Evolutionary conservation across 169 alveolate species (phyloP).

Genomic region (Pseudocohnilembus persalinus): DNA sequence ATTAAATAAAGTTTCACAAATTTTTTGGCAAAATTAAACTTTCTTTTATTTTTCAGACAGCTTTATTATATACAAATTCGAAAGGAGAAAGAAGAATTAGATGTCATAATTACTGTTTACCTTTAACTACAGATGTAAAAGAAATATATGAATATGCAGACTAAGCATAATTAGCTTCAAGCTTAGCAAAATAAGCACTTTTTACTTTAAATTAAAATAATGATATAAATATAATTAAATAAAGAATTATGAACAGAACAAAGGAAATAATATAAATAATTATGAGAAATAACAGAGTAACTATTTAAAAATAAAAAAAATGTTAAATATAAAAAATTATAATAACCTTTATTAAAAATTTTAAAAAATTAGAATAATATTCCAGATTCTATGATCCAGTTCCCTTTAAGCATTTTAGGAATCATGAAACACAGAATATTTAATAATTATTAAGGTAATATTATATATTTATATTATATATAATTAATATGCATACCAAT

Average conservation of each 20-base stretch:
- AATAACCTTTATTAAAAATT: background rate
- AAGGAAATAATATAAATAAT: background rate
- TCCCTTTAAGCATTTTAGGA: conserved; percentile 25
- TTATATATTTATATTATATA: no score
- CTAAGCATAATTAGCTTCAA: conserved; percentile 7
- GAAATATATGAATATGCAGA: conserved; percentile 62
- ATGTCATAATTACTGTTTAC: conserved; percentile 94
- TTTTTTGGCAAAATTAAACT: no score
- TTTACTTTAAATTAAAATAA: background rate
- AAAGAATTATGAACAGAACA: background rate
- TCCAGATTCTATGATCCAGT: background rate
- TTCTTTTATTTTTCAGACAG: no score
- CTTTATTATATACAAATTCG: conserved; percentile 95
- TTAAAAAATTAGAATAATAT: background rate
- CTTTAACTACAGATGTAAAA: conserved; percentile 87
- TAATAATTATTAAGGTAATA: conserved; percentile 25
- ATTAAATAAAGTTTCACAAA: no score
- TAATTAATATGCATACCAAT: no score
- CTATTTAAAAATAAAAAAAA: background rate
- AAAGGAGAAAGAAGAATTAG: conserved; percentile 98
- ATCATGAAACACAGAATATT: conserved; percentile 29
- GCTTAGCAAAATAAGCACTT: conserved; percentile 10
- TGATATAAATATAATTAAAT: background rate
- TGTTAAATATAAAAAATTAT: background rate
- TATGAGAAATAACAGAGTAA: background rate